Evolutionary conservation across 208 protist species (phyloP).

Genomic region (Crithidia fasciculata): DNA sequence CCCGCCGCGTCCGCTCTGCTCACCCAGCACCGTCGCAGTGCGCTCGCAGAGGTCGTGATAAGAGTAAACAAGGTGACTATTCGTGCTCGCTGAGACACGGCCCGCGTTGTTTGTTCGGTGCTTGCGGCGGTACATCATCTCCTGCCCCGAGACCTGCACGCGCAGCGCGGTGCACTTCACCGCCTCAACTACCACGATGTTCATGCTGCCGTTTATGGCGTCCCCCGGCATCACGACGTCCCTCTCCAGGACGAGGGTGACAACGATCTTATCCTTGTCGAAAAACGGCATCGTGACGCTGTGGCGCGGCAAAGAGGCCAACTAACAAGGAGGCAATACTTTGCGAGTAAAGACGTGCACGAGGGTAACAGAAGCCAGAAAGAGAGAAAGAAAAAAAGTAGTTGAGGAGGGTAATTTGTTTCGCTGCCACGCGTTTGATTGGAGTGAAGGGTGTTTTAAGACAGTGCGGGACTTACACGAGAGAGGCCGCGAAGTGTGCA

Average conservation of each 20-base stretch:
- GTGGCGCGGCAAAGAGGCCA: neutral
- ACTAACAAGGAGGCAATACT: neutral
- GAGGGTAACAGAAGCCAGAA: too few species aligned
- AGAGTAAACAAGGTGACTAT: too few species aligned
- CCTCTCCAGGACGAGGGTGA: neutral
- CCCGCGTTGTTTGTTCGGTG: neutral
- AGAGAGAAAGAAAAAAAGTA: too few species aligned
- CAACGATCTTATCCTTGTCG: conserved; percentile 3
- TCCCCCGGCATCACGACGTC: neutral
- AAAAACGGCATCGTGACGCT: conserved; percentile 8
- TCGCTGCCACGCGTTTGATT: too few species aligned
- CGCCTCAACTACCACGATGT: conserved; percentile 4
- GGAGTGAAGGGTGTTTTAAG: too few species aligned
- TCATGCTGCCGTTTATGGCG: neutral
- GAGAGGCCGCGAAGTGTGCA: too few species aligned
- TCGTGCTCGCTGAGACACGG: too few species aligned
- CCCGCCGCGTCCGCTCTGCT: neutral
- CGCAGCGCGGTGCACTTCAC: conserved; percentile 8
- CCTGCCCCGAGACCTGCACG: neutral
- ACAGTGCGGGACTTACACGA: too few species aligned
- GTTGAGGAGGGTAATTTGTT: too few species aligned
- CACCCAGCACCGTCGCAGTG: neutral
- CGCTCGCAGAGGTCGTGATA: neutral
- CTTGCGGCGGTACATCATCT: neutral
- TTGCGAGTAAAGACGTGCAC: too few species aligned